Evolutionary conservation across 1,139 yeast species (phyloP), one percentile per base, ranked within the genome.

Genomic region (Torulaspora globosa): DNA sequence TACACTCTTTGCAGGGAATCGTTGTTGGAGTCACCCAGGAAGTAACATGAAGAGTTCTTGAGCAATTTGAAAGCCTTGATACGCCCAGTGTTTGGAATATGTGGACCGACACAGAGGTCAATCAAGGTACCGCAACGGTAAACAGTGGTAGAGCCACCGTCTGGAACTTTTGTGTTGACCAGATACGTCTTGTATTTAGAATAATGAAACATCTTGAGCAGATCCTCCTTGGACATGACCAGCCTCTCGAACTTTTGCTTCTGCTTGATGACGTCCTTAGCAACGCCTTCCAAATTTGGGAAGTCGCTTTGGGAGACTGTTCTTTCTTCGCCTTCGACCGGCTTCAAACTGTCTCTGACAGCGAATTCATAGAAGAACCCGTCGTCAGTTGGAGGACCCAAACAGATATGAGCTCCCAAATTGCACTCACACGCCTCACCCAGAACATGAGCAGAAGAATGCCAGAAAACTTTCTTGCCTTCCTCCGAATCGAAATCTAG

Each of bases 391-490:
- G 99, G 98, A 37, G 99, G 99, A 54, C 99, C 99, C 54, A 81
- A 73, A 66, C 86, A 80, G 52, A 94, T 80, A 65, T 90, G 96
- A 56, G 96, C 95, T 55, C 97, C 97, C 67, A 84, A 76, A 69
- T 88, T 94, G 68, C 96, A 85, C 72, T 94, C 99, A 73, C 96
- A 84, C 43, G 97, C 94, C 73, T 94, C 98, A 70, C 99, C 99
- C 59, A 94, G 75, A 51, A 94, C 92, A 71, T 94, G 99, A 47
- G 99, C 99, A 58, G 96, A 84, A 4, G 98, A 92, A 69, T 94
- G 99, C 98, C 98, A 94, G 72, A 94, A 94, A 39, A 92, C 98
- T 56, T 82, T 82, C 67, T 83, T 87, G 68, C 97, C 98, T 65
- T 90, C 97, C 18, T 87, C 88, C 54, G 81, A 67, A 36, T 80